A percentile compares a stretch with the other conserved stretches of the same genome.
These are phyloP conservation scores for Ophiostoma ips DNA, from an alignment of 2,329 filamentous ascomycete species.

Conservation along the genomic window DNA sequence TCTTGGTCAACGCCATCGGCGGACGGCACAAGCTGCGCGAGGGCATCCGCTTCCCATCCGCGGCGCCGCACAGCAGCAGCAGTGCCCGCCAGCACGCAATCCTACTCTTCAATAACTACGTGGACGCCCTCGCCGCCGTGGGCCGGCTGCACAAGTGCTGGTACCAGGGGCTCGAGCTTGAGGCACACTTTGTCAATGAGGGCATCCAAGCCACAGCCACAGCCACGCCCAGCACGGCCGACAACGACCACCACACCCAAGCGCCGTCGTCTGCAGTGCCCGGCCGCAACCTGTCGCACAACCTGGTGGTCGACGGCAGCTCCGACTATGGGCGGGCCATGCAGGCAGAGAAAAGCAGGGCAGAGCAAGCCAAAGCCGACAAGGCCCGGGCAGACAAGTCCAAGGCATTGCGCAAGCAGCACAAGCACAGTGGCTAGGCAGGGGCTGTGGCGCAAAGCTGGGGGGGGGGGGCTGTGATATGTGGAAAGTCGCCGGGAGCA, in stretches of 20 bases:
- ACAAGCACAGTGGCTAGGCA: too few species aligned
- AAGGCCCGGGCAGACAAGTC: too few species aligned
- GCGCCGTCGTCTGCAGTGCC: background rate
- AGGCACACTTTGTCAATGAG: slow-evolving; percentile 9
- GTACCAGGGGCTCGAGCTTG: slow-evolving; percentile 1
- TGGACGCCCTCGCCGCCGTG: slow-evolving; percentile 3
- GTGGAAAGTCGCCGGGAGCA: too few species aligned
- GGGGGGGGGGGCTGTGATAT: too few species aligned
- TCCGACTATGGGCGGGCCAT: background rate
- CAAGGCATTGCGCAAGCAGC: background rate
- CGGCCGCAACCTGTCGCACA: background rate
- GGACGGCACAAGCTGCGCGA: slow-evolving; percentile 8
- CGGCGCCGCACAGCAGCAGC: background rate
- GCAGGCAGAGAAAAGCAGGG: background rate
- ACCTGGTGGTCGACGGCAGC: slow-evolving; percentile 11
- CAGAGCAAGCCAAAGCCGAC: background rate
- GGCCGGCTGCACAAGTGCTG: background rate
- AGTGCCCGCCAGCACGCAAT: slow-evolving; percentile 6
- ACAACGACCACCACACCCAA: background rate
- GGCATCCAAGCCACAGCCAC: background rate
- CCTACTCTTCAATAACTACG: slow-evolving; percentile 5
- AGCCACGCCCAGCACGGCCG: background rate
- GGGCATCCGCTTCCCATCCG: slow-evolving; percentile 6
- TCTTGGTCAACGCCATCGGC: slow-evolving; percentile 1
- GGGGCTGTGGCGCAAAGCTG: too few species aligned